Conservation (phyloP, 2,329 filamentous ascomycete genomes). For the Ophiostoma piceae region DNA sequence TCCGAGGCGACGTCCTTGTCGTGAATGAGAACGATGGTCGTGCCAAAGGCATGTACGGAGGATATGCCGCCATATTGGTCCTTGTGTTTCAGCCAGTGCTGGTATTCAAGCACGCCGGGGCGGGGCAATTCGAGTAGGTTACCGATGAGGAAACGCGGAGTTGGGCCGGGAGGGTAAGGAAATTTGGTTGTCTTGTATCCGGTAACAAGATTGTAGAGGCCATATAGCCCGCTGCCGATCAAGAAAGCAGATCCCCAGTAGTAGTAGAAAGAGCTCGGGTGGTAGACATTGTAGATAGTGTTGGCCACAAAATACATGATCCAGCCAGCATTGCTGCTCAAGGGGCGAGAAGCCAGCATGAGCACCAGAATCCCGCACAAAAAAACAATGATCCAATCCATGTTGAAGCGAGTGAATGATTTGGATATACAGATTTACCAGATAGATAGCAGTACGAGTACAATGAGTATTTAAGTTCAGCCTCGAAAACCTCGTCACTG, state of each 20-base stretch:
- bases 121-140: background rate
- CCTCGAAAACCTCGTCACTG: background rate
- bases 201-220: background rate
- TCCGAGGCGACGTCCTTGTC: slow-evolving; percentile 4
- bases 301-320: background rate
- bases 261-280: background rate
- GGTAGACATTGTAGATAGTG: background rate
- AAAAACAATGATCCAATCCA: background rate
- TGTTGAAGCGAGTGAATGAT: background rate
- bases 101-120: background rate
- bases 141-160: background rate
- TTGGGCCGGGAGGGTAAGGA: background rate
- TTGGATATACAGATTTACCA: background rate
- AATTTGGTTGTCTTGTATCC: background rate
- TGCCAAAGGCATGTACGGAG: background rate
- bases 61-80: background rate
- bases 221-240: background rate
- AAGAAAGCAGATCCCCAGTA: background rate
- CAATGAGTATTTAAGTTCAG: background rate
- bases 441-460: background rate
- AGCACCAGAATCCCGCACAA: background rate
- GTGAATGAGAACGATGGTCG: background rate
- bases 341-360: background rate
- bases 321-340: background rate
- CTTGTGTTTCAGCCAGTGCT: slow-evolving; percentile 4